Evolutionary conservation across 179 eudicot genomes (phyloP).

Genomic region (Silene coronaria): DNA sequence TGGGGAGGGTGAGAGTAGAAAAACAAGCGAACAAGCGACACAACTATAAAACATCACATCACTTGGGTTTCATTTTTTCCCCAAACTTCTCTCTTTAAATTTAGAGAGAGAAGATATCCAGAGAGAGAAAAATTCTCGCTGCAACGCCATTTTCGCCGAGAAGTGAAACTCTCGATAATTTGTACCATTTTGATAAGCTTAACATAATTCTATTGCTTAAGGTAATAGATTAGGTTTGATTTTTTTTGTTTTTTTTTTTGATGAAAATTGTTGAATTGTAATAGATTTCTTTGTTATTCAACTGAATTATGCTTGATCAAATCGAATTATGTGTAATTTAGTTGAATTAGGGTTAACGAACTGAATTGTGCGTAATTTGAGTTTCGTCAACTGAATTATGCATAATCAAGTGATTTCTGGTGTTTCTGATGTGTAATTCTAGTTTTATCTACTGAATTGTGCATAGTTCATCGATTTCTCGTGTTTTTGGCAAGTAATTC

Average conservation of each 20-base stretch:
- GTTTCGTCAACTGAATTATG: conserved; percentile 3
- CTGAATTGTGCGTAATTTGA: conserved; percentile 7
- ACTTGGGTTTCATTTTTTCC: too few species aligned
- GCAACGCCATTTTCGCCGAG: too few species aligned
- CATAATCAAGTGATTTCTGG: conserved; percentile 7
- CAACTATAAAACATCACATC: too few species aligned
- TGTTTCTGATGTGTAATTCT: conserved; percentile 2
- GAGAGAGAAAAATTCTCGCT: too few species aligned
- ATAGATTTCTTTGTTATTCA: background rate
- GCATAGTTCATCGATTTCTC: conserved; percentile 9
- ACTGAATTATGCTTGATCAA: conserved; percentile 3
- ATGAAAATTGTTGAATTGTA: background rate
- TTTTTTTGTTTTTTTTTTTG: background rate
- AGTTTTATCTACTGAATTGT: background rate
- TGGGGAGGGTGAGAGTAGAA: too few species aligned
- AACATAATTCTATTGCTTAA: background rate
- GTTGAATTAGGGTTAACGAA: too few species aligned
- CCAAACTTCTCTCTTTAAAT: too few species aligned
- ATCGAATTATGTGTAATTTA: too few species aligned
- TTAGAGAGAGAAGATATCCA: too few species aligned
- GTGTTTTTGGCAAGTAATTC: background rate
- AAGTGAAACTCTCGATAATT: too few species aligned
- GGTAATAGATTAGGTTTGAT: background rate
- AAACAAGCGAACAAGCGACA: too few species aligned
- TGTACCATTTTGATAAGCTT: background rate